Conservation (phyloP, 495 filamentous ascomycete species). For the Daldinia childiae region DNA sequence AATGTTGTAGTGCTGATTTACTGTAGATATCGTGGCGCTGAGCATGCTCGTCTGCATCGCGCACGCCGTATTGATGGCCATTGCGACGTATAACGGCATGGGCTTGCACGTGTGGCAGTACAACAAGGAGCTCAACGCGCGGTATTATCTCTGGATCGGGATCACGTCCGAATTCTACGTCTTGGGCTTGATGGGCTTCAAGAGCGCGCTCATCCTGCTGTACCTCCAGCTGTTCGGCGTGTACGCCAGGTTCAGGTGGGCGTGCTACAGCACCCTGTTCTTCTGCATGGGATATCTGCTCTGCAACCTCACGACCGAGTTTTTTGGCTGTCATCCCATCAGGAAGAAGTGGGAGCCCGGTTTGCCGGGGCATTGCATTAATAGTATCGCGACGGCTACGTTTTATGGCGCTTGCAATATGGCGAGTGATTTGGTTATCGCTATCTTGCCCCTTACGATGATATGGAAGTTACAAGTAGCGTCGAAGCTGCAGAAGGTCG, state of each 20-base stretch:
- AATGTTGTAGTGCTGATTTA: constrained; percentile 2
- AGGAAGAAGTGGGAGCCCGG: constrained; percentile 48
- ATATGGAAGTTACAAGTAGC: constrained; percentile 39
- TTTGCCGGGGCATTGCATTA: constrained; percentile 48
- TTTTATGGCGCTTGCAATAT: constrained; percentile 37
- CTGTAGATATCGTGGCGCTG: constrained; percentile 33
- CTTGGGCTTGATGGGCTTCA: constrained; percentile 48
- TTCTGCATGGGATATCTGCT: constrained; percentile 50
- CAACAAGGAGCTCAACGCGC: constrained; percentile 34
- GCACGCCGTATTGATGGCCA: constrained; percentile 40
- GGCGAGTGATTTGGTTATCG: constrained; percentile 40
- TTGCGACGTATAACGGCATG: constrained; percentile 44
- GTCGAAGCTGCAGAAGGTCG: constrained; percentile 31
- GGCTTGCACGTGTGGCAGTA: constrained; percentile 42
- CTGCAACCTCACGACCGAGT: constrained; percentile 50
- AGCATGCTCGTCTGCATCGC: constrained; percentile 35
- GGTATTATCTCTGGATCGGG: constrained; percentile 47
- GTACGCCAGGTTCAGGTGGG: constrained; percentile 45
- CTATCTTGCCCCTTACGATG: constrained; percentile 40
- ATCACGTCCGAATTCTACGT: constrained; percentile 49
- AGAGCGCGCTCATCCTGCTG: constrained; percentile 48
- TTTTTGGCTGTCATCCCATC: constrained; percentile 50
- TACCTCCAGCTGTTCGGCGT: constrained; percentile 52
- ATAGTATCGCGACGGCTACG: constrained; percentile 32
- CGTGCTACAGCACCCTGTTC: constrained; percentile 50